These are phyloP conservation scores for Patellifolia procumbens DNA, from an alignment of 179 eudicot genomes.

Conservation along the genomic window DNA sequence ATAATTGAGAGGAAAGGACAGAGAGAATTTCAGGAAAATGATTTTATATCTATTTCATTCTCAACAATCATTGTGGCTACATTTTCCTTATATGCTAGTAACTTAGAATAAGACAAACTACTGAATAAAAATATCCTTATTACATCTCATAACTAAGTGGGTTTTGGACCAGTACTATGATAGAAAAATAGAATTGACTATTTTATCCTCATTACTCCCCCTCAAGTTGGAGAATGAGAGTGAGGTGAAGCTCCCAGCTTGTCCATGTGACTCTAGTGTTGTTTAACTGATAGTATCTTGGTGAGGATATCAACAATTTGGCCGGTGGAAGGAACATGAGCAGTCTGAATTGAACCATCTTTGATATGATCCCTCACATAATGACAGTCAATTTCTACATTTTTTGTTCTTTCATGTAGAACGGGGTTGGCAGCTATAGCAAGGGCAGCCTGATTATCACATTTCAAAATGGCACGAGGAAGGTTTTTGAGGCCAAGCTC, in stretches of 20 bases:
- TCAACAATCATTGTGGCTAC: no score
- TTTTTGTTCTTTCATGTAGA: slow-evolving; percentile 3
- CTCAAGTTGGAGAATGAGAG: background rate
- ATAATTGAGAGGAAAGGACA: no score
- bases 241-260: background rate
- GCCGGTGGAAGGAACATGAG: background rate
- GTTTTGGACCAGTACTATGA: no score
- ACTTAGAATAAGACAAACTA: no score
- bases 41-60: no score
- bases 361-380: background rate
- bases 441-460: background rate
- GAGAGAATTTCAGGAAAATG: no score
- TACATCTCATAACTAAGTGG: no score
- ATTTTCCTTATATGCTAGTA: no score
- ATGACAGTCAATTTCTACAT: background rate
- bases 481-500: background rate
- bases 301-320: background rate
- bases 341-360: background rate
- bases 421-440: background rate
- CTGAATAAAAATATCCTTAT: no score
- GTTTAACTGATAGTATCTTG: background rate
- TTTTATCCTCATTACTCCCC: background rate
- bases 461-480: background rate
- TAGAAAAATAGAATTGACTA: no score
- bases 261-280: background rate